phyloP scores from a whole-genome alignment of 495 filamentous ascomycete species.

The Sordaria brevicollis region DNA sequence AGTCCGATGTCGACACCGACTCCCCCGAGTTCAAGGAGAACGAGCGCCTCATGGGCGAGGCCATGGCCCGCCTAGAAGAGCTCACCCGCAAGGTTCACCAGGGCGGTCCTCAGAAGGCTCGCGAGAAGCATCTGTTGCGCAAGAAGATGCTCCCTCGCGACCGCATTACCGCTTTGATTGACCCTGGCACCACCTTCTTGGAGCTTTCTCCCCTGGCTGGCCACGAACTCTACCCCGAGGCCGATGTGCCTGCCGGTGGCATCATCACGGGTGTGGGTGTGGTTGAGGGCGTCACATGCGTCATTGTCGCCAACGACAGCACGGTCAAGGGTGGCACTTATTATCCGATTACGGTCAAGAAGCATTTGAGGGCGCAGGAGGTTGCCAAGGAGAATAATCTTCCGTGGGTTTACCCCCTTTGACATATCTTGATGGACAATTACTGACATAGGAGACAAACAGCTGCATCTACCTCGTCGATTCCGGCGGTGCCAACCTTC shows the following conservation, averaged over 20 bases:
- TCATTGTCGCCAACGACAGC: slow-evolving; percentile 95
- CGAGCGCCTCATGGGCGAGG: slow-evolving; percentile 62
- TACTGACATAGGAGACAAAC: background rate
- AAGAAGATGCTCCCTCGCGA: slow-evolving; percentile 95
- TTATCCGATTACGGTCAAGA: slow-evolving; percentile 96
- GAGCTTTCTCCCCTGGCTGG: slow-evolving; percentile 85
- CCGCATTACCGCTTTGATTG: slow-evolving; percentile 76
- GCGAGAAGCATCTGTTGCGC: slow-evolving; percentile 76
- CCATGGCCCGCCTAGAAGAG: slow-evolving; percentile 51
- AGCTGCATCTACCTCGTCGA: slow-evolving; percentile 94
- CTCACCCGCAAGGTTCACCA: slow-evolving; percentile 61
- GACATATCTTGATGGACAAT: background rate
- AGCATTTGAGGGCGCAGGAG: slow-evolving; percentile 87
- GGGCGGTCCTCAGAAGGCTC: slow-evolving; percentile 74
- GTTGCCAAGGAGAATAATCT: slow-evolving; percentile 79
- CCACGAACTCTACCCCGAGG: slow-evolving; percentile 74
- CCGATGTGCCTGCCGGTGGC: slow-evolving; percentile 61
- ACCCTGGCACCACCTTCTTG: slow-evolving; percentile 82
- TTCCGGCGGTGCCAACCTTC: slow-evolving; percentile 91
- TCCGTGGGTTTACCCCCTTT: slow-evolving; percentile 30
- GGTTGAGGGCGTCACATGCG: slow-evolving; percentile 81
- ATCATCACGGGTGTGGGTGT: slow-evolving; percentile 91
- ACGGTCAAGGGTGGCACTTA: slow-evolving; percentile 99
- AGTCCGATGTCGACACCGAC: slow-evolving; percentile 62
- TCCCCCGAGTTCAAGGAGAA: slow-evolving; percentile 78